These are phyloP conservation scores for Crinitomyces ghanaensis DNA, from an alignment of 805 yeast species.

Conservation along the genomic window DNA sequence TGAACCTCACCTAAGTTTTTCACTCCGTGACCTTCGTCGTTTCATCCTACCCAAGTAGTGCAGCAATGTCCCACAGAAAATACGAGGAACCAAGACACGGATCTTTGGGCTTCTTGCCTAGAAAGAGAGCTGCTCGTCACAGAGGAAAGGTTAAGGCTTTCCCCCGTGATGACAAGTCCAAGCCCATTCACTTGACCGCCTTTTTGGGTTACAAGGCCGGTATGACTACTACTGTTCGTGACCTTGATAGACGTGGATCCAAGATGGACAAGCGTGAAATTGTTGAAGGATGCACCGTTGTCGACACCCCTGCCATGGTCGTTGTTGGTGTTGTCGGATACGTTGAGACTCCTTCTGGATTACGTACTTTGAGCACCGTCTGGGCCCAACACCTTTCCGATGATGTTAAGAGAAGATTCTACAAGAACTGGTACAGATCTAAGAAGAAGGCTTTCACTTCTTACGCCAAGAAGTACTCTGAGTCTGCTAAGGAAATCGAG, in stretches of 20 bases:
- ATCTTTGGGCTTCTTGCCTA: constrained; percentile 97
- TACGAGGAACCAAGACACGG: constrained; percentile 99
- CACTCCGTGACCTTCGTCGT: constrained; percentile 2
- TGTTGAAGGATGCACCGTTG: constrained; percentile 98
- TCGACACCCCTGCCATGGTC: constrained; percentile 98
- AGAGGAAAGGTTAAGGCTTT: constrained; percentile 98
- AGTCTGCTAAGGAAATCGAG: constrained; percentile 77
- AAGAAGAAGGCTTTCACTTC: constrained; percentile 99
- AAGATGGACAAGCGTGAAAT: constrained; percentile 99
- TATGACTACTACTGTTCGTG: constrained; percentile 99
- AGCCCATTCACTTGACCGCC: constrained; percentile 98
- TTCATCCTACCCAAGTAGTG: no score
- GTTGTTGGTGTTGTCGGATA: constrained; percentile 99
- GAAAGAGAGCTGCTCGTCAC: constrained; percentile 98
- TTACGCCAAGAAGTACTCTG: constrained; percentile 97
- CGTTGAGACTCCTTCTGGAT: constrained; percentile 99
- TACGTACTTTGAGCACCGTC: constrained; percentile 98
- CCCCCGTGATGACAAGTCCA: constrained; percentile 97
- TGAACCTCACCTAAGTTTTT: background rate
- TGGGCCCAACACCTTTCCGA: constrained; percentile 99
- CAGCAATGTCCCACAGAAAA: constrained; percentile 99
- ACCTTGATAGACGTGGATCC: constrained; percentile 99
- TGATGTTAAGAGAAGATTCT: constrained; percentile 99
- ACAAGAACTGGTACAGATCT: constrained; percentile 99
- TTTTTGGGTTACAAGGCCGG: constrained; percentile 99